Evolutionary conservation across 75 land plant genomes (phyloP).

Genomic region (Selaginella moellendorffii): DNA sequence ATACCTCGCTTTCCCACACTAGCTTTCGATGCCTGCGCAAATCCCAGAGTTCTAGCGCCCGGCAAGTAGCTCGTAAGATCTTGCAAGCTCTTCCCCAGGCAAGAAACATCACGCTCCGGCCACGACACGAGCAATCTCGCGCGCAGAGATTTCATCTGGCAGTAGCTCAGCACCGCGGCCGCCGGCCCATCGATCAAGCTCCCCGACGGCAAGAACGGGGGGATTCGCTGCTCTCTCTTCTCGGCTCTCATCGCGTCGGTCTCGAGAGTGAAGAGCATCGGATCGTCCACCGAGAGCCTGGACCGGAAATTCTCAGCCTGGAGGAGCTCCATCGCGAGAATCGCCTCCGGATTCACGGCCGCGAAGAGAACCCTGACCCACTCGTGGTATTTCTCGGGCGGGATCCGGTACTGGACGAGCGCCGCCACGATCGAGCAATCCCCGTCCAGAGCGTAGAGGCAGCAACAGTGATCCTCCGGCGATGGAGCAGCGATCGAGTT

Average conservation of each 20-base stretch:
- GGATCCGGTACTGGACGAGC: slow-evolving; percentile 33
- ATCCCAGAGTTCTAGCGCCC: background rate
- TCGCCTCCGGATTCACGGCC: slow-evolving; percentile 41
- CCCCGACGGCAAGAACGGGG: slow-evolving; percentile 75
- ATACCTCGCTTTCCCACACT: background rate
- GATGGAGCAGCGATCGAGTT: slow-evolving; percentile 13
- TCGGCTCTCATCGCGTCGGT: slow-evolving; percentile 19
- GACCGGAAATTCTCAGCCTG: slow-evolving; percentile 56
- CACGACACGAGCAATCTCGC: slow-evolving; percentile 48
- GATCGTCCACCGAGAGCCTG: slow-evolving; percentile 55
- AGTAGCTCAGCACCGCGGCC: slow-evolving; percentile 54
- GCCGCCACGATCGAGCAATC: slow-evolving; percentile 21
- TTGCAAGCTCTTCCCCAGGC: background rate
- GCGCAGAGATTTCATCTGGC: slow-evolving; percentile 44
- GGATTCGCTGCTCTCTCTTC: slow-evolving; percentile 9
- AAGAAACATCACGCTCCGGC: slow-evolving; percentile 32
- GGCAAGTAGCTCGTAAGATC: background rate
- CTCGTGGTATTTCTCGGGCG: slow-evolving; percentile 41
- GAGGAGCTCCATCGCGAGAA: slow-evolving; percentile 39
- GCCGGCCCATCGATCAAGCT: slow-evolving; percentile 62
- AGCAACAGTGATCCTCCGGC: slow-evolving; percentile 10
- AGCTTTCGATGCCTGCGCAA: background rate
- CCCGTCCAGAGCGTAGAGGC: slow-evolving; percentile 32
- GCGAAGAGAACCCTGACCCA: slow-evolving; percentile 51
- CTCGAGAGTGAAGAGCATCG: slow-evolving; percentile 54